Conservation (phyloP, 345 rosid genomes). For the Eucalyptus polybractea region DNA sequence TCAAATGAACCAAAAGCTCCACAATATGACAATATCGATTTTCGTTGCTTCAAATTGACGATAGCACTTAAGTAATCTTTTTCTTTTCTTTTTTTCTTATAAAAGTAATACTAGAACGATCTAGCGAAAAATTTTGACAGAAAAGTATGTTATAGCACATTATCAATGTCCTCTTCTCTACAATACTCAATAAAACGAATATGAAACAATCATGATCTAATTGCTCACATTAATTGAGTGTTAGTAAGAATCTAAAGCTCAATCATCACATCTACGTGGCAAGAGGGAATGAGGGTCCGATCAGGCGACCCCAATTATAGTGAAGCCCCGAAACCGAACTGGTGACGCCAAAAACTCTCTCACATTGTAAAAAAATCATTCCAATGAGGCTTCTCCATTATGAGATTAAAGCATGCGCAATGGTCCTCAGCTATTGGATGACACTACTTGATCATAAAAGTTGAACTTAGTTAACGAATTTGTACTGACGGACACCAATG, state of each 20-base stretch:
- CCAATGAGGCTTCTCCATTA: not conserved
- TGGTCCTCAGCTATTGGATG: not conserved
- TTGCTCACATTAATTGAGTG: not conserved
- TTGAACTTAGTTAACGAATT: not conserved
- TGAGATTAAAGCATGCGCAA: not conserved
- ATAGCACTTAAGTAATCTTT: too few relatives aligned
- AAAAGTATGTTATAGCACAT: not conserved
- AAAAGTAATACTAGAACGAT: too few relatives aligned
- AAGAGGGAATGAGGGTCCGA: not conserved
- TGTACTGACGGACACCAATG: not conserved
- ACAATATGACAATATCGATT: not conserved
- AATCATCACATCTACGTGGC: not conserved
- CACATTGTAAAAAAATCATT: not conserved
- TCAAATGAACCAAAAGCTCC: not conserved
- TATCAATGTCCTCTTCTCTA: too few relatives aligned
- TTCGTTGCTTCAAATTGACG: too few relatives aligned
- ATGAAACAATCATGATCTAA: not conserved
- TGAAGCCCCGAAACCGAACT: not conserved
- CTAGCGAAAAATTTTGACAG: rapidly evolving
- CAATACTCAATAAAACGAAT: not conserved
- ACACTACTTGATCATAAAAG: not conserved
- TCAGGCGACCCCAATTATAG: not conserved
- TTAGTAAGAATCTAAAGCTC: not conserved
- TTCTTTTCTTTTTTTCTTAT: too few relatives aligned
- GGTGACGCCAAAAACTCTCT: not conserved